phyloP scores from a whole-genome alignment of 441 rosid species.

The Raphanus hybrid region DNA sequence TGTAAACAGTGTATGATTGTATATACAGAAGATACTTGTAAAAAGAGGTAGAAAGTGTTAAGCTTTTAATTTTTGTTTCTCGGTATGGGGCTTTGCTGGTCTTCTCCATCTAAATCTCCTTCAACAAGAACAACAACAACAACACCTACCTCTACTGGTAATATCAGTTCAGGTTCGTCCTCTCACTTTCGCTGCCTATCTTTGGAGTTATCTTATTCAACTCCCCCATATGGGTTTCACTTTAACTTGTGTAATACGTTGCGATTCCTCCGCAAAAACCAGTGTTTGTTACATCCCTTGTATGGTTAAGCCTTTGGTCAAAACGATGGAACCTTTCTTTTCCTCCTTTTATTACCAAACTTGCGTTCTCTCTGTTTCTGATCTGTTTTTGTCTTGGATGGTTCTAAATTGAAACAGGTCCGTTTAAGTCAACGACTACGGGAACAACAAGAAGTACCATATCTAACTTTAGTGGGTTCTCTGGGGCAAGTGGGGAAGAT shows the following conservation, averaged over 20 bases:
- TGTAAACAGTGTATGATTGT: neutral
- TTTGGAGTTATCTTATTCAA: neutral
- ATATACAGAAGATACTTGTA: slow-evolving; percentile 7
- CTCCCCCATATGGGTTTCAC: slow-evolving; percentile 34
- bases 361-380: slow-evolving; percentile 5
- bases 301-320: neutral
- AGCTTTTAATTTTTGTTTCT: slow-evolving; percentile 9
- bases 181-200: slow-evolving; percentile 10
- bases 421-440: slow-evolving; percentile 61
- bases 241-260: slow-evolving; percentile 23
- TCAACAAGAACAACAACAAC: slow-evolving; percentile 34
- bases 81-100: slow-evolving; percentile 75
- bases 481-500: slow-evolving; percentile 59
- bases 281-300: neutral
- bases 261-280: neutral
- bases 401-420: slow-evolving; percentile 41
- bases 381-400: slow-evolving; percentile 15
- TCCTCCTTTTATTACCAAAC: neutral
- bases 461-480: slow-evolving; percentile 67
- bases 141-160: slow-evolving; percentile 53
- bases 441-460: slow-evolving; percentile 67
- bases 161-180: slow-evolving; percentile 55
- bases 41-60: neutral
- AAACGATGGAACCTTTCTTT: neutral
- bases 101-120: slow-evolving; percentile 53